Evolutionary conservation across 2,329 filamentous ascomycete species (phyloP).

Genomic region (Emmonsiellopsis sp.): DNA sequence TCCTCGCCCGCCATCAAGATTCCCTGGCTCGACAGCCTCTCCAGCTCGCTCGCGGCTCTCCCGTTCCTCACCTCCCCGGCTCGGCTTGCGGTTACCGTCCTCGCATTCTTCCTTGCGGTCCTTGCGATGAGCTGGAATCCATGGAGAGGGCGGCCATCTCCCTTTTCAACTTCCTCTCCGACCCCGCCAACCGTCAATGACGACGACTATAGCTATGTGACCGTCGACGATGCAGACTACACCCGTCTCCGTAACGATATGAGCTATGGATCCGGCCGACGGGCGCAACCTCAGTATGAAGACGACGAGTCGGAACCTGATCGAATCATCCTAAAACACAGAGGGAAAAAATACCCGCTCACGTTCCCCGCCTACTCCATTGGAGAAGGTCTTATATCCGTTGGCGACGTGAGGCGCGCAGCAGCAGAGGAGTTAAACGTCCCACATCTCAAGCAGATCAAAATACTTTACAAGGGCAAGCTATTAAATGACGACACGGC

Average conservation of each 20-base stretch:
- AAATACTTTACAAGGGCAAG: slow-evolving; percentile 40
- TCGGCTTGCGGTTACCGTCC: background rate
- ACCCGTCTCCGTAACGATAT: background rate
- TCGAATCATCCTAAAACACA: slow-evolving; percentile 35
- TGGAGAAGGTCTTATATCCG: slow-evolving; percentile 34
- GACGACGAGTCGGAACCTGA: slow-evolving; percentile 32
- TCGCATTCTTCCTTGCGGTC: background rate
- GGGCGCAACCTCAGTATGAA: slow-evolving; percentile 10
- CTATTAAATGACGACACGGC: slow-evolving; percentile 33
- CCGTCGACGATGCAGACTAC: slow-evolving; percentile 26
- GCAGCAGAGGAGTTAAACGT: slow-evolving; percentile 31
- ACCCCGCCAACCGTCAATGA: slow-evolving; percentile 28
- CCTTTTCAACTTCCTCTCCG: slow-evolving; percentile 17
- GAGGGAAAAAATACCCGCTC: slow-evolving; percentile 32
- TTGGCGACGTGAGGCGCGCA: slow-evolving; percentile 32
- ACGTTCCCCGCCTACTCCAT: slow-evolving; percentile 40
- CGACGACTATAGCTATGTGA: slow-evolving; percentile 32
- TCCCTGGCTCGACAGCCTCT: background rate
- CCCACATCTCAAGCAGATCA: slow-evolving; percentile 28
- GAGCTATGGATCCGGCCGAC: background rate
- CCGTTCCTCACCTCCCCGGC: background rate
- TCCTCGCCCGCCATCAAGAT: background rate
- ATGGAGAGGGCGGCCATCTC: slow-evolving; percentile 24
- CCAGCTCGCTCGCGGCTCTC: background rate
- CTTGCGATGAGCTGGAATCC: slow-evolving; percentile 7